phyloP scores from a whole-genome alignment of 257 asterid genomes.

The Lavandula angustifolia region DNA sequence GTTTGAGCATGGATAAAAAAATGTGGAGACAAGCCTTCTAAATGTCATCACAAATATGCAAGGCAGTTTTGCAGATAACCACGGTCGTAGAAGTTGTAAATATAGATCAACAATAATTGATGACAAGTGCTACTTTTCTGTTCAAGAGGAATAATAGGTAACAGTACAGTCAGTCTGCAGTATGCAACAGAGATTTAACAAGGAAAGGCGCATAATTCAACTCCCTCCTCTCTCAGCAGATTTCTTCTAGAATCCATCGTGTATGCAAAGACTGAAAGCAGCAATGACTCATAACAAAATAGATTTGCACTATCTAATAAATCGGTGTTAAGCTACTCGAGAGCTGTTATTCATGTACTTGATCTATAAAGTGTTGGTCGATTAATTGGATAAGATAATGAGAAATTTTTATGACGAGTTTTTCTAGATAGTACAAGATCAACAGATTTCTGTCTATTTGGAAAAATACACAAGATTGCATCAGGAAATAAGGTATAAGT shows the following conservation, averaged over 20 bases:
- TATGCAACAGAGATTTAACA: not conserved
- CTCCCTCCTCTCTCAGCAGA: not conserved
- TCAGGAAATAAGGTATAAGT: slow-evolving; percentile 18
- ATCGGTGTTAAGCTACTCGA: too few species aligned
- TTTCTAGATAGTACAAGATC: not conserved
- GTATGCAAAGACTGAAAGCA: not conserved
- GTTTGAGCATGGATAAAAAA: slow-evolving; percentile 17
- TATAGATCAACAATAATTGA: not conserved
- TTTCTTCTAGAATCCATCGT: not conserved
- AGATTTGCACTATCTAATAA: not conserved
- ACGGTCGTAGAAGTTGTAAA: slow-evolving; percentile 1
- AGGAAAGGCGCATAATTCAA: not conserved
- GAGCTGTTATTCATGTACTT: too few species aligned
- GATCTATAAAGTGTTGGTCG: too few species aligned
- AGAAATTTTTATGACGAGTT: too few species aligned
- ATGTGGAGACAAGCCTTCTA: not conserved
- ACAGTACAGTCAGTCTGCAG: not conserved
- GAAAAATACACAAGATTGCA: not conserved
- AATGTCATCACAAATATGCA: slow-evolving; percentile 10
- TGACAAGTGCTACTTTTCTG: not conserved
- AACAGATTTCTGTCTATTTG: not conserved
- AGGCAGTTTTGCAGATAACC: slow-evolving; percentile 8
- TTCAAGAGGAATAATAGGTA: not conserved
- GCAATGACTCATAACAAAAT: not conserved
- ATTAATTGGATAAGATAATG: too few species aligned